Conservation (phyloP, 176 grass and related monocot species). For the Bolboschoenus planiculmis region DNA sequence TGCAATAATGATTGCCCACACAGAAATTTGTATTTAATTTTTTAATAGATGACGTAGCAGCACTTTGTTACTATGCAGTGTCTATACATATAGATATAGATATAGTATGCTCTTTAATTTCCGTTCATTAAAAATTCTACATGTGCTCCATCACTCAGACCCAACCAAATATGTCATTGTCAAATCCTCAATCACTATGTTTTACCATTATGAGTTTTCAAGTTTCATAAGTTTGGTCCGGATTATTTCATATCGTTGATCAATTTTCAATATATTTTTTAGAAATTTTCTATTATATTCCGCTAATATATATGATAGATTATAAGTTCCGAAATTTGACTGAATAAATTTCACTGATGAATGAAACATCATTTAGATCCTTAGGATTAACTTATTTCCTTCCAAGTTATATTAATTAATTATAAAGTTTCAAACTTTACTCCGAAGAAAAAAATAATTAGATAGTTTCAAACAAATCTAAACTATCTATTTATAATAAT, state of each 20-base stretch:
- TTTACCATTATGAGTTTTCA: not conserved
- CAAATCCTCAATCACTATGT: not conserved
- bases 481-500: too few species aligned
- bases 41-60: not conserved
- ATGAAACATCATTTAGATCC: too few species aligned
- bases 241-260: not conserved
- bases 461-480: too few species aligned
- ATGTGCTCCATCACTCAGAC: constrained; percentile 14
- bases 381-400: too few species aligned
- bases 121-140: not conserved
- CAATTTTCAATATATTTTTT: not conserved
- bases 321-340: too few species aligned
- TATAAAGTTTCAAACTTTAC: too few species aligned
- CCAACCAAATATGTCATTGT: not conserved
- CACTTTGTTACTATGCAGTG: not conserved
- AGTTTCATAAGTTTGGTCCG: not conserved
- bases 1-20: not conserved
- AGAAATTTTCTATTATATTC: too few species aligned
- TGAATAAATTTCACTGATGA: too few species aligned
- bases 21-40: not conserved
- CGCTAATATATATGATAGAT: too few species aligned
- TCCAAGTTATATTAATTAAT: too few species aligned
- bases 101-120: not conserved
- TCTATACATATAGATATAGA: not conserved
- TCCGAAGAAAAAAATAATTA: too few species aligned